These are phyloP conservation scores for Pseudophaeomoniella oleicola DNA, from an alignment of 2,329 filamentous ascomycete genomes.

Conservation along the genomic window DNA sequence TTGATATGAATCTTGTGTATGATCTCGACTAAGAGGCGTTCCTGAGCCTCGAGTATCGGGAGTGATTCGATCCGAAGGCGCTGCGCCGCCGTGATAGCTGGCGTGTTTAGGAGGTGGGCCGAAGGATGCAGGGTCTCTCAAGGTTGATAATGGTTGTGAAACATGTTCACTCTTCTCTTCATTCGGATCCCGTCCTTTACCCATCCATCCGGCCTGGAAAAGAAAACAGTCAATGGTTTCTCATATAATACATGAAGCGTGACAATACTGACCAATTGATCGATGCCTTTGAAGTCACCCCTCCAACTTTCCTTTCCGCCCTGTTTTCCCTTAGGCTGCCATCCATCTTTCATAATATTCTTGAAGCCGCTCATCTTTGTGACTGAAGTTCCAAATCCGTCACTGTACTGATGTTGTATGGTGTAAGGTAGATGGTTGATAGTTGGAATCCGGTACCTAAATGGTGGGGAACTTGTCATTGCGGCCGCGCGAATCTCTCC, in stretches of 20 bases:
- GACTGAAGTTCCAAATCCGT: slow-evolving; percentile 2
- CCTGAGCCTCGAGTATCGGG: slow-evolving; percentile 28
- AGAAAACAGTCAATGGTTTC: slow-evolving; percentile 9
- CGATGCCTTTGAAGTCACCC: slow-evolving; percentile 41
- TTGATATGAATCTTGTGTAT: slow-evolving; percentile 19
- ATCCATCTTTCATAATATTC: slow-evolving; percentile 34
- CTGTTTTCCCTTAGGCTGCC: slow-evolving; percentile 38
- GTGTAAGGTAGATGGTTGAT: too few species aligned
- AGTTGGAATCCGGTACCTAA: too few species aligned
- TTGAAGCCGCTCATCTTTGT: slow-evolving; percentile 32
- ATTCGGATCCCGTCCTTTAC: slow-evolving; percentile 34
- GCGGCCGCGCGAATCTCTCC: too few species aligned
- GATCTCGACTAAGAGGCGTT: slow-evolving; percentile 24
- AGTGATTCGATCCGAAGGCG: slow-evolving; percentile 29
- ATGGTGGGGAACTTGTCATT: too few species aligned
- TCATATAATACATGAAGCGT: slow-evolving; percentile 3
- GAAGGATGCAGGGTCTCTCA: slow-evolving; percentile 66
- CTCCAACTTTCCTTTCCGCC: slow-evolving; percentile 40
- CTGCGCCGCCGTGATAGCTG: slow-evolving; percentile 31
- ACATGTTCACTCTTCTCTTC: slow-evolving; percentile 34
- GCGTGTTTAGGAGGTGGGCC: slow-evolving; percentile 63
- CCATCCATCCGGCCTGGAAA: slow-evolving; percentile 42
- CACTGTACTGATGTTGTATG: too few species aligned
- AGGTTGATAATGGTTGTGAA: slow-evolving; percentile 49
- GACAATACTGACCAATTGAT: slow-evolving; percentile 34